These are phyloP conservation scores for Elongisporangium prolatum DNA, from an alignment of 352 stramenopile species.

Conservation along the genomic window DNA sequence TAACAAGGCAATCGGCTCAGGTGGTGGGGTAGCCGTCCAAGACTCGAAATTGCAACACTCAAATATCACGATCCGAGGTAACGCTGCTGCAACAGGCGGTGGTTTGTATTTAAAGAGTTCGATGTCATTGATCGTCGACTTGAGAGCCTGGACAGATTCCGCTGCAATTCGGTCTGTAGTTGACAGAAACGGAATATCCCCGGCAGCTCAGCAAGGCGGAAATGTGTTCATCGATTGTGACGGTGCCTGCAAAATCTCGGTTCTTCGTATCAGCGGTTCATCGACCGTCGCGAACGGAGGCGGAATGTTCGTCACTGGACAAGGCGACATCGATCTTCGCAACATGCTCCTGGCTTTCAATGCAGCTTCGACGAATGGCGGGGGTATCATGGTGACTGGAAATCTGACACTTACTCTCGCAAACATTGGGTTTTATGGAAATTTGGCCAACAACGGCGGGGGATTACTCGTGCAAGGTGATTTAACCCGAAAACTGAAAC, in stretches of 20 bases:
- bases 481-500: neutral
- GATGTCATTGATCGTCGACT: conserved; percentile 5
- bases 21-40: conserved; percentile 24
- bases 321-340: conserved; percentile 13
- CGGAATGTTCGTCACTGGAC: conserved; percentile 24
- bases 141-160: neutral
- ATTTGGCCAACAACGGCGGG: conserved; percentile 16
- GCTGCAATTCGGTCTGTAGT: conserved; percentile 14
- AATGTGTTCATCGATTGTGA: conserved; percentile 26
- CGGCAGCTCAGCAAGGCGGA: conserved; percentile 8
- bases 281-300: conserved; percentile 15
- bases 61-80: conserved; percentile 21
- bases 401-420: conserved; percentile 9
- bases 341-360: conserved; percentile 4
- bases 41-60: conserved; percentile 25
- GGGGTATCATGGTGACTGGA: conserved; percentile 23
- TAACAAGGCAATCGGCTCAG: conserved; percentile 20
- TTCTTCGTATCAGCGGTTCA: conserved; percentile 18
- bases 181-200: conserved; percentile 15
- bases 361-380: conserved; percentile 15
- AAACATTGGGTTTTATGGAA: conserved; percentile 18
- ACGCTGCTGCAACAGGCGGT: conserved; percentile 19
- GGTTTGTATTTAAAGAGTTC: conserved; percentile 19
- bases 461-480: conserved; percentile 14
- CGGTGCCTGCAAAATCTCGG: conserved; percentile 15